Conservation (phyloP, 108 stramenopile genomes). For the Pseudonitzschia multiseries region DNA sequence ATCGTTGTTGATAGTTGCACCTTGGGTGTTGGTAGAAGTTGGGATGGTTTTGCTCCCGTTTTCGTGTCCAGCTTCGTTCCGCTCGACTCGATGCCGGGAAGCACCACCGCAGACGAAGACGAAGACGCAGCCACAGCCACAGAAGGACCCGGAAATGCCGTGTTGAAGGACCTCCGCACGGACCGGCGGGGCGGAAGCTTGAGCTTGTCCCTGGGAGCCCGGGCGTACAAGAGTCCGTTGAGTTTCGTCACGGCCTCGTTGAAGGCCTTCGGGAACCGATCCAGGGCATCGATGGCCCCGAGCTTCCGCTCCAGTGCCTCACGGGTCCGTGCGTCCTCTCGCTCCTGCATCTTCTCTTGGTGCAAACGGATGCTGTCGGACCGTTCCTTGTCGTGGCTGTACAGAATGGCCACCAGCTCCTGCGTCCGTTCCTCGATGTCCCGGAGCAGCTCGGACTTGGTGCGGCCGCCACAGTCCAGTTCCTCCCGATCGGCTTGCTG, state of each 20-base stretch:
- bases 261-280: slow-evolving; percentile 43
- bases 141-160: no score
- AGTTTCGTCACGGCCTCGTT: slow-evolving; percentile 17
- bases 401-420: slow-evolving; percentile 14
- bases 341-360: not conserved
- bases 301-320: slow-evolving; percentile 23
- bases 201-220: slow-evolving; percentile 1
- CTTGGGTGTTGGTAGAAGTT: not conserved
- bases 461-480: slow-evolving; percentile 25
- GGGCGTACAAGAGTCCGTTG: slow-evolving; percentile 25
- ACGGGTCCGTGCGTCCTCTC: not conserved
- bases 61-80: not conserved
- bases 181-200: slow-evolving; percentile 27
- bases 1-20: not conserved
- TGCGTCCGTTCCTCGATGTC: slow-evolving; percentile 37
- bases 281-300: slow-evolving; percentile 42
- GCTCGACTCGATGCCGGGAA: no score
- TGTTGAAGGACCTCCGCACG: not conserved
- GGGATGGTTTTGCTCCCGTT: no score
- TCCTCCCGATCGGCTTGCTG: slow-evolving; percentile 12
- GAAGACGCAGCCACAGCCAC: no score
- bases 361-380: not conserved
- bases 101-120: no score
- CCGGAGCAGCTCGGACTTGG: slow-evolving; percentile 29
- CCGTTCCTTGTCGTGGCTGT: slow-evolving; percentile 7